A percentile compares a stretch with the other conserved stretches of the same genome.
Evolutionary conservation across 306 rosid genomes (phyloP).

Genomic region (Casuarina glauca): DNA sequence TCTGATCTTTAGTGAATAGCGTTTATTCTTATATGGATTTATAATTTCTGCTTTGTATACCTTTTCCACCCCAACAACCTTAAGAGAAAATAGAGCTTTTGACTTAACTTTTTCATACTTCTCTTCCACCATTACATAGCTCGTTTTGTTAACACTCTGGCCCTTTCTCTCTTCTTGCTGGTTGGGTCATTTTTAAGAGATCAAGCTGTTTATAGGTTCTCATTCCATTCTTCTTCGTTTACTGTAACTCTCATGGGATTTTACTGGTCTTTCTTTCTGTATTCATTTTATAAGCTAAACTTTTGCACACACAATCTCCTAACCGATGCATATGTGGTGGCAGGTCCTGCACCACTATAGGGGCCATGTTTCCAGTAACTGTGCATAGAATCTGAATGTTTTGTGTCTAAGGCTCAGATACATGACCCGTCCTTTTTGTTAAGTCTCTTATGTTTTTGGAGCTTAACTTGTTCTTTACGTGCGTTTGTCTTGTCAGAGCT

Average conservation of each 20-base stretch:
- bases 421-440: slow-evolving; percentile 33
- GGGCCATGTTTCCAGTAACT: slow-evolving; percentile 76
- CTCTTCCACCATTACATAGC: slow-evolving; percentile 2
- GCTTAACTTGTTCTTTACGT: slow-evolving; percentile 34
- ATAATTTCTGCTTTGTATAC: slow-evolving; percentile 11
- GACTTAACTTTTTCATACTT: not conserved
- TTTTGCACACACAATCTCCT: slow-evolving; percentile 53
- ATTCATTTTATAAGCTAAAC: slow-evolving; percentile 22
- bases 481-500: slow-evolving; percentile 50
- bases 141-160: slow-evolving; percentile 14
- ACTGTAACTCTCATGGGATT: not conserved
- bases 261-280: slow-evolving; percentile 28
- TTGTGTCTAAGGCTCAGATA: slow-evolving; percentile 60
- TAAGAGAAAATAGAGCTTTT: slow-evolving; percentile 13
- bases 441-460: slow-evolving; percentile 20
- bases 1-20: slow-evolving; percentile 24
- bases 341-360: slow-evolving; percentile 91
- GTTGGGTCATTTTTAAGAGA: slow-evolving; percentile 3
- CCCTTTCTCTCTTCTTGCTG: slow-evolving; percentile 5
- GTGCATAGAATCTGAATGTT: slow-evolving; percentile 60
- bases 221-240: not conserved
- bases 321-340: slow-evolving; percentile 83
- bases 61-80: slow-evolving; percentile 2
- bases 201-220: not conserved
- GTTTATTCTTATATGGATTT: not conserved